Percentiles rank a stretch among this genome's conserved stretches.
These are phyloP conservation scores for Cryphonectria japonica DNA, from an alignment of 2,329 filamentous ascomycete genomes.

Conservation along the genomic window DNA sequence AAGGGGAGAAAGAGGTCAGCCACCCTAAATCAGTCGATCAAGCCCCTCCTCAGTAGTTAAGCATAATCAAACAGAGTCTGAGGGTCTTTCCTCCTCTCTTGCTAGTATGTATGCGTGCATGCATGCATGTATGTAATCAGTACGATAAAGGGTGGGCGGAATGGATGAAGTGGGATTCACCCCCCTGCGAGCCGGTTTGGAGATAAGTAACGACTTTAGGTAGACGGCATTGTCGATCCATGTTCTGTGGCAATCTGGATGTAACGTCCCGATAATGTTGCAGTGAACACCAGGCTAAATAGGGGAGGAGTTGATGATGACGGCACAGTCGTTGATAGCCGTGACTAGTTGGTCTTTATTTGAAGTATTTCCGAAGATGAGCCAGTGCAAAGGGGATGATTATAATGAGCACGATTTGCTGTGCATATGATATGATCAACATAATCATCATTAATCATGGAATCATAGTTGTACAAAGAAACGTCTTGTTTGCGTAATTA, in stretches of 20 bases:
- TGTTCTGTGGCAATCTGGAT: constrained; percentile 2
- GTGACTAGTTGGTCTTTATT: not conserved
- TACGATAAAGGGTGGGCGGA: not conserved
- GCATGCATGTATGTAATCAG: too few species aligned
- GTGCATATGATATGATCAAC: too few species aligned
- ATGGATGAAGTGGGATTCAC: not conserved
- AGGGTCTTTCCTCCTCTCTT: too few species aligned
- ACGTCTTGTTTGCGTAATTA: too few species aligned
- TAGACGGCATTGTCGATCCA: not conserved
- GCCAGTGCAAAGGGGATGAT: too few species aligned
- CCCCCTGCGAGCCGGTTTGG: not conserved
- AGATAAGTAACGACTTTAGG: not conserved
- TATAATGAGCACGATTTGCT: too few species aligned
- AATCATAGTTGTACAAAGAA: too few species aligned
- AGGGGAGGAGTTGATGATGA: not conserved
- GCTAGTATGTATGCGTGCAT: too few species aligned
- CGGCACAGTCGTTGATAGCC: not conserved
- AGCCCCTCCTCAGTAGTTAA: too few species aligned
- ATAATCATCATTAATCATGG: too few species aligned
- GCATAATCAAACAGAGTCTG: too few species aligned
- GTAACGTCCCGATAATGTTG: constrained; percentile 14
- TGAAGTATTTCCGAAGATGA: not conserved
- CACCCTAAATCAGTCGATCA: too few species aligned
- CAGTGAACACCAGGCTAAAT: constrained; percentile 6
- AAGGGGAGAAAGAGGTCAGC: not conserved